Base-by-base conservation (phyloP, 345 rosid species). In the Camelina laxa region DNA sequence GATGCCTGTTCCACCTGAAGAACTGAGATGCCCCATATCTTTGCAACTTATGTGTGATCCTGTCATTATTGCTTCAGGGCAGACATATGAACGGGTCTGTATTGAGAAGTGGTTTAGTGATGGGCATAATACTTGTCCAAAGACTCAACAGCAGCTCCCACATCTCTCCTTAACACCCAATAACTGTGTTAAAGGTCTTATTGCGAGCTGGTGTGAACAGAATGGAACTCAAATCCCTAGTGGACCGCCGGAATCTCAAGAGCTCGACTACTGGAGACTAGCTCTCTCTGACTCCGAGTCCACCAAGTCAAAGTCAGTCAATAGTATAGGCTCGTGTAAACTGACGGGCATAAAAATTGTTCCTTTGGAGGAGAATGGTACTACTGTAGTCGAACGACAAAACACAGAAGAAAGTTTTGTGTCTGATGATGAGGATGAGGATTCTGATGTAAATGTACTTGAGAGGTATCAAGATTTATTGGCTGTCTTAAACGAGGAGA, bases 31-130 rank as follows among this genome's bases (percentile, higher is more conserved):
- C 54, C 97, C 99, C 0, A 92, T 92, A 81, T 96, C 97, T 6
- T 78, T 96, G 85, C 99, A 92, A 76, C 92, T 96, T 62, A 96
- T 96, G 98, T 82, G 83, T 58, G 99, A 96, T 81, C 99, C 99
- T 7, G 98, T 96, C 55, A 88, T 96, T 69, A 89, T 96, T 82
- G 88, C 97, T 64, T 96, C 99, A 61, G 99, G 99, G 36, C 98
- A 96, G 85, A 96, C 99, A 6, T 96, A 92, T 56, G 98, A 96
- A 81, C 87, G 92, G 59, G 78, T 89, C 65, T 96, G 98, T 74
- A 92, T 96, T 31, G 99, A 96, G 82, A 96, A 92, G 81, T 96
- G 99, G 99, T 87, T 96, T 62, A 75, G 79, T 79, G 98, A 92
- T 73, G 96, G 96, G 69, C 99, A 96, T 65, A 84, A 83, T 49